Evolutionary conservation across 1,284 basidiomycete genomes (phyloP), one percentile per base, ranked within the genome.

Genomic region (Heterobasidion irregulare): DNA sequence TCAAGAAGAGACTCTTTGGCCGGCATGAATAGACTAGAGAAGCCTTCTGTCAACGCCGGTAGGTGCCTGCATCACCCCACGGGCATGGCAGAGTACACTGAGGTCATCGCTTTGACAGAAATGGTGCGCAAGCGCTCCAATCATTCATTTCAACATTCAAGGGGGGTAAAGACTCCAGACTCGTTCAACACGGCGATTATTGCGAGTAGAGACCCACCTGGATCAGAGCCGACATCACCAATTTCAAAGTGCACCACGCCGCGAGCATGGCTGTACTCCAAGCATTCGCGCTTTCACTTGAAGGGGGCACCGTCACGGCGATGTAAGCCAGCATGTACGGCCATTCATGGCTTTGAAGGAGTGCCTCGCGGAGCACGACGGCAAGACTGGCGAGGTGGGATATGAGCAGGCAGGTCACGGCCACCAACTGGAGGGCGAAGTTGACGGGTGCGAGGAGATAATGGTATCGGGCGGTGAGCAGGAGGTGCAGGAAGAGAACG

Each of bases 301-400:
- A 41, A 8, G 51, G 51, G 16, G 51, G 51, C 8, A 52, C 43
- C 33, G 15, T 34, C 35, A 52, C 33, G 13, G 51, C 51, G 38
- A 52, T 26, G 41, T 52, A 52, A 15, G 36, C 36, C 19, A 52
- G 12, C 51, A 52, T 52, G 41, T 52, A 52, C 26, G 51, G 51
- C 51, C 51, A 52, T 15, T 34, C 12, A 36, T 43, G 36, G 15
- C 41, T 52, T 32, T 38, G 34, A 6, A n/a, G 12, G 35, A 15
- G n/a, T 13, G 36, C 38, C 12, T 18, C 32, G 18, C 43, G 16
- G 12, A 52, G 16, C 9, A 52, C 19, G 18, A 26, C 33, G 7
- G 16, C 51, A 12, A 45, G 41, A 5, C n/a, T 15, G n/a, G 38
- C 41, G 26, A 52, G 12, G 33, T 52, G 51, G 8, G 41, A 32